These are phyloP conservation scores for Crithidia bombi DNA, from an alignment of 208 protist species.

Conservation along the genomic window DNA sequence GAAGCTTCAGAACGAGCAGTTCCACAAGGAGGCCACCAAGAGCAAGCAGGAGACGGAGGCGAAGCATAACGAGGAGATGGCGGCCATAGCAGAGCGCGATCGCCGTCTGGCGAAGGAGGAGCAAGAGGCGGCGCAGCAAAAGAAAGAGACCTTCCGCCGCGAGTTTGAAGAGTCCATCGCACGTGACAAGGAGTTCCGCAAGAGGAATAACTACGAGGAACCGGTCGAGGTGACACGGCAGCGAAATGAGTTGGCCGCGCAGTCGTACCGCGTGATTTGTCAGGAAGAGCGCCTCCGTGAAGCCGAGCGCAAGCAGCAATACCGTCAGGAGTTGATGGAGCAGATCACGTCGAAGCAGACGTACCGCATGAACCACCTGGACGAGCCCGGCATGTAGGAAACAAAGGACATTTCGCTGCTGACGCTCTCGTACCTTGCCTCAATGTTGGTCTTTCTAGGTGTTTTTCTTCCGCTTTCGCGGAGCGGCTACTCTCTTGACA, in stretches of 20 bases:
- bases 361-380: slow-evolving; percentile 69
- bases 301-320: slow-evolving; percentile 56
- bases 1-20: slow-evolving; percentile 74
- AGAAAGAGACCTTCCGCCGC: slow-evolving; percentile 64
- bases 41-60: slow-evolving; percentile 34
- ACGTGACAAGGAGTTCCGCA: slow-evolving; percentile 79
- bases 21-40: slow-evolving; percentile 44
- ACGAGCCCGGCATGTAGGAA: slow-evolving; percentile 41
- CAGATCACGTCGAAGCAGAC: slow-evolving; percentile 76
- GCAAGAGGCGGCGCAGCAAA: slow-evolving; percentile 44
- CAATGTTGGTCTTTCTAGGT: neutral
- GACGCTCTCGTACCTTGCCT: neutral
- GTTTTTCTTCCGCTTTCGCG: slow-evolving; percentile 3
- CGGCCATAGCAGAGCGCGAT: slow-evolving; percentile 61
- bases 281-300: slow-evolving; percentile 61
- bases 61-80: slow-evolving; percentile 60
- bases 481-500: no score
- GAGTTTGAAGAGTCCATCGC: slow-evolving; percentile 72
- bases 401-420: no score
- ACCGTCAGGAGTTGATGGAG: slow-evolving; percentile 75
- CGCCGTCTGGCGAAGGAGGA: slow-evolving; percentile 59
- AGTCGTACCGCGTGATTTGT: slow-evolving; percentile 53
- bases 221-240: slow-evolving; percentile 60
- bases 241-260: slow-evolving; percentile 71
- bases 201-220: slow-evolving; percentile 83